Evolutionary conservation across 106 monocot genomes (phyloP), one percentile per base, ranked within the genome.

Genomic region (Cymbidium sinense): DNA sequence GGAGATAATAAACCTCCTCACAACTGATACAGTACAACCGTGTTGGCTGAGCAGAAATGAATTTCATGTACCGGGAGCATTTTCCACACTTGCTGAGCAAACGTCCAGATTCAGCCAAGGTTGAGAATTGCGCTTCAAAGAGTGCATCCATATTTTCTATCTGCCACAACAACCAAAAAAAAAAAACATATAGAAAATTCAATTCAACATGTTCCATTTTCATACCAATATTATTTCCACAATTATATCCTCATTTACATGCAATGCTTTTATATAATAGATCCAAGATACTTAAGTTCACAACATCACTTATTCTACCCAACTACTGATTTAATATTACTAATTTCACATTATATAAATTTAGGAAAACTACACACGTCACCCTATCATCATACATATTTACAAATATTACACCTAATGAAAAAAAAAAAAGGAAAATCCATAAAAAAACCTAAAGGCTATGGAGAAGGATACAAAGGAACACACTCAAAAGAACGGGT

Each of bases 71-170:
- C n/a, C 92, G 83, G 5, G 81, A 90, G 75, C 96, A 98, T 88
- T 98, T 94, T 43, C 94, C 96, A 79, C 96, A 98, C 81, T 94
- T 98, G 83, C 96, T 96, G 27, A 96, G 85, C 23, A 92, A 72
- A 79, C 92, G 90, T 6, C 96, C 96, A 36, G 94, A 88, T 73
- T 94, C 90, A 74, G 94, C 91, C 52, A 98, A 80, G 79, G 92
- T 87, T 76, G 96, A 98, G 82, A 98, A 98, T 43, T 98, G 94
- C 79, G 96, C 94, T 84, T 98, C 94, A 80, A 98, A 94, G 44
- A 95, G 58, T 36, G 89, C 82, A 90, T 96, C 94, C 96, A 96
- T 96, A 30, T 91, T 88, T 78, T 94, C 93, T 81, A 96, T 96
- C 96, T 96, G 89, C 52, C 34, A 50, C 34, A 25, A 67, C n/a